These are phyloP conservation scores for barley (Hordeum vulgare) DNA, from an alignment of 176 grass and related monocot genomes.

Conservation along the genomic window MorexV3_pseudomolecules_assembly NC_058521.1:132423336-132423835, in stretches of 20 bases:
- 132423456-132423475: background rate
- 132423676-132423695: background rate
- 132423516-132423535: background rate
- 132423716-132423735: slow-evolving; percentile 31
- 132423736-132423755: slow-evolving; percentile 25
- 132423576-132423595: background rate
- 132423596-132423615: background rate
- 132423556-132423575: background rate
- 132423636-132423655: background rate
- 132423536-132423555: background rate
- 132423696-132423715: background rate
- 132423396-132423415: background rate
- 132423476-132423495: slow-evolving; percentile 39
- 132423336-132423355: slow-evolving; percentile 22
- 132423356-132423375: background rate
- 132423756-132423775: no score
- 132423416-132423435: background rate
- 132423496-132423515: background rate
- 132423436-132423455: background rate
- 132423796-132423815: no score
- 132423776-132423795: no score
- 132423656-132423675: background rate
- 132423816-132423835: no score
- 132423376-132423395: background rate
- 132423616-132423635: slow-evolving; percentile 17